phyloP scores from a whole-genome alignment of 129 eudicot genomes.

The Ambrosia trifida region DNA sequence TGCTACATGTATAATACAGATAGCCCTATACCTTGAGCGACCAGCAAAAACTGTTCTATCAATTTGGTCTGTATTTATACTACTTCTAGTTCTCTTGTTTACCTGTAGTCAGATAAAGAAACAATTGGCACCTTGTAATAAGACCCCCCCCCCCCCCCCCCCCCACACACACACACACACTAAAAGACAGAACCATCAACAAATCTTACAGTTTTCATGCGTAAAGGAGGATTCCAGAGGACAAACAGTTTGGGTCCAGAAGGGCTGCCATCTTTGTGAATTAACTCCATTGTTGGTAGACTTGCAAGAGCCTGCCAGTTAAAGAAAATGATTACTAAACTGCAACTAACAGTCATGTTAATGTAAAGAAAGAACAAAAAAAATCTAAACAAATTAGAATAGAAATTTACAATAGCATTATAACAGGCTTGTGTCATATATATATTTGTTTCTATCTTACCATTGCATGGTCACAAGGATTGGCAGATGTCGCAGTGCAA shows the following conservation, averaged over 20 bases:
- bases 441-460: slow-evolving; percentile 42
- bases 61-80: slow-evolving; percentile 25
- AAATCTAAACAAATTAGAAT: not conserved
- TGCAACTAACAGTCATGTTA: slow-evolving; percentile 11
- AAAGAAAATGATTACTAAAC: not conserved
- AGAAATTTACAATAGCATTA: not conserved
- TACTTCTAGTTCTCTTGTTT: slow-evolving; percentile 51
- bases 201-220: slow-evolving; percentile 58
- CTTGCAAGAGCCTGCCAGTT: slow-evolving; percentile 63
- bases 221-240: slow-evolving; percentile 95
- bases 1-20: not conserved
- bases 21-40: slow-evolving; percentile 67
- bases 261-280: slow-evolving; percentile 95
- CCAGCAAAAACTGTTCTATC: slow-evolving; percentile 39
- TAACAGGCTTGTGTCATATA: not conserved
- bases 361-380: not conserved
- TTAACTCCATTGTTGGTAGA: slow-evolving; percentile 62
- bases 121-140: slow-evolving; percentile 14
- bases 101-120: slow-evolving; percentile 41
- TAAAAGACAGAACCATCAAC: not conserved
- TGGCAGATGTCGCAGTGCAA: slow-evolving; percentile 95
- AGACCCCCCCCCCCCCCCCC: not conserved
- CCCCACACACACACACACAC: no score
- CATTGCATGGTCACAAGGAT: slow-evolving; percentile 84
- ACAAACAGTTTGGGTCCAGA: slow-evolving; percentile 80